phyloP scores from a whole-genome alignment of 169 alveolate genomes.

The Cryptosporidium ubiquitum region DNA sequence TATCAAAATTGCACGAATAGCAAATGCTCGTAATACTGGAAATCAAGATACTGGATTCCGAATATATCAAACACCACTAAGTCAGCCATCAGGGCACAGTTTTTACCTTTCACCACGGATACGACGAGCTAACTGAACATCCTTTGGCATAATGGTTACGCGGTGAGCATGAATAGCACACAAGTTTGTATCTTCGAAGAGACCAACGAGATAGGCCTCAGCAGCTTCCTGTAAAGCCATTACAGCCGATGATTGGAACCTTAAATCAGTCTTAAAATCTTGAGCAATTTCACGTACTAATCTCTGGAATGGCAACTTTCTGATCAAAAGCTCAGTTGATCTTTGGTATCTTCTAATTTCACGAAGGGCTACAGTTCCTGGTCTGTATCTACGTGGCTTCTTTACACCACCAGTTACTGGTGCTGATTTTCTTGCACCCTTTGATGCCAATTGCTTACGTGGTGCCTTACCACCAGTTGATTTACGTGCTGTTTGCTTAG shows the following conservation, averaged over 20 bases:
- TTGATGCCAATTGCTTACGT: constrained; percentile 94
- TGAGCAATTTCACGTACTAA: constrained; percentile 97
- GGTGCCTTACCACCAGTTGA: constrained; percentile 98
- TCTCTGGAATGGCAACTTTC: constrained; percentile 98
- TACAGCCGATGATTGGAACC: constrained; percentile 98
- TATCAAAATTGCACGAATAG: constrained; percentile 42
- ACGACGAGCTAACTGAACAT: constrained; percentile 98
- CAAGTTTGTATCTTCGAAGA: constrained; percentile 98
- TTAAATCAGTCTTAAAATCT: constrained; percentile 97
- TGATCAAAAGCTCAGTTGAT: constrained; percentile 95
- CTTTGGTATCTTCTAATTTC: constrained; percentile 98
- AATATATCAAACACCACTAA: background rate
- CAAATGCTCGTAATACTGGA: constrained; percentile 33
- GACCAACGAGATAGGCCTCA: constrained; percentile 98
- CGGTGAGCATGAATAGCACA: constrained; percentile 99
- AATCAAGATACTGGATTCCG: constrained; percentile 1
- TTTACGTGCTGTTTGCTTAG: constrained; percentile 97
- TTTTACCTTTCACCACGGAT: constrained; percentile 96
- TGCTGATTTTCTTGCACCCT: constrained; percentile 96
- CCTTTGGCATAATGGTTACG: constrained; percentile 99
- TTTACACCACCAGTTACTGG: constrained; percentile 92
- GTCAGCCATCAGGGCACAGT: background rate
- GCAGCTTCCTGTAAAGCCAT: constrained; percentile 98
- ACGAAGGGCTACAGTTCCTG: constrained; percentile 99
- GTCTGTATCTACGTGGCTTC: constrained; percentile 96